Evolutionary conservation across 208 protist species (phyloP).

Genomic region (Vickermania ingenoplastis): DNA sequence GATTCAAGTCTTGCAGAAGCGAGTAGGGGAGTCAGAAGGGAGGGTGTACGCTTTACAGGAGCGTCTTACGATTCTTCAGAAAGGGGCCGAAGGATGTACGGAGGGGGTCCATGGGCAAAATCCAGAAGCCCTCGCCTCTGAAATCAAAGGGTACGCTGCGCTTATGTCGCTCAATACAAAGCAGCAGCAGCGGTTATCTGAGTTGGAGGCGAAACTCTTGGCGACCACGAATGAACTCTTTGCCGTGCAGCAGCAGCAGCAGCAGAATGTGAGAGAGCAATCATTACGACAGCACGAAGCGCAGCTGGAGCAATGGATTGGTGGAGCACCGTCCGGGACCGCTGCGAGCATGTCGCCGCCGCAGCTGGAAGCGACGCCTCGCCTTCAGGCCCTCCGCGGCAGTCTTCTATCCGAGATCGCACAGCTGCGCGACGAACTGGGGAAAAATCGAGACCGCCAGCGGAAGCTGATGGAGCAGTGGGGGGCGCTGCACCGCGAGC

Average conservation of each 20-base stretch:
- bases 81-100: not conserved
- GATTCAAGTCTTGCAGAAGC: slow-evolving; percentile 20
- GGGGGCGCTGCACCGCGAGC: not conserved
- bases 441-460: not conserved
- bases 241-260: not conserved
- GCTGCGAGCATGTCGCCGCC: too few species aligned
- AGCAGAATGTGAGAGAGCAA: too few species aligned
- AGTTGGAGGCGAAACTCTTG: slow-evolving; percentile 25
- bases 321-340: not conserved
- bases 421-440: not conserved
- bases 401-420: not conserved
- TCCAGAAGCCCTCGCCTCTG: slow-evolving; percentile 17
- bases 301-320: not conserved
- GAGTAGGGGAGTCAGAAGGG: slow-evolving; percentile 29
- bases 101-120: slow-evolving; percentile 5
- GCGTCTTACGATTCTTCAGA: slow-evolving; percentile 2
- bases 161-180: slow-evolving; percentile 52
- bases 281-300: not conserved
- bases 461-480: not conserved
- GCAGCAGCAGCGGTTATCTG: slow-evolving; percentile 24
- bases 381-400: not conserved
- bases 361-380: not conserved
- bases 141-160: slow-evolving; percentile 53
- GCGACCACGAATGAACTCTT: slow-evolving; percentile 5
- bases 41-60: slow-evolving; percentile 7